Percentiles rank a stretch among this genome's conserved stretches.
These are phyloP conservation scores for Mycogone perniciosa DNA, from an alignment of 2,329 filamentous ascomycete genomes.

Conservation along the genomic window DNA sequence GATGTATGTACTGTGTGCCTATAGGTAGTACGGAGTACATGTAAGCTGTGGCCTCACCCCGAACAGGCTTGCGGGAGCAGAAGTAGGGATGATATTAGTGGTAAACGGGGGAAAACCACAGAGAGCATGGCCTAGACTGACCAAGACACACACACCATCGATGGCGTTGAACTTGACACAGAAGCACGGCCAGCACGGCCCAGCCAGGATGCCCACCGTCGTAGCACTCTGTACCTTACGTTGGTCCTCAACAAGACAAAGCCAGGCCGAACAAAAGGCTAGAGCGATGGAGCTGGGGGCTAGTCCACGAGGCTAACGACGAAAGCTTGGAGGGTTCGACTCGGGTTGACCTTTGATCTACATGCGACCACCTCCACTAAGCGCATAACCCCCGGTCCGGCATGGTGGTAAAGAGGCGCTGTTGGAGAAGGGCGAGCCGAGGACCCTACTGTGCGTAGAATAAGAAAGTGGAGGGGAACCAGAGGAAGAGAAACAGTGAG, in stretches of 20 bases:
- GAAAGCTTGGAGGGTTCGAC: constrained; percentile 11
- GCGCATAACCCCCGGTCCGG: constrained; percentile 19
- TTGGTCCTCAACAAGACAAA: constrained; percentile 3
- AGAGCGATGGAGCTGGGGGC: constrained; percentile 13
- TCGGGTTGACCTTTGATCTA: constrained; percentile 19
- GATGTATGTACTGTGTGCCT: background rate
- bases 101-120: background rate
- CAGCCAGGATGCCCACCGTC: background rate
- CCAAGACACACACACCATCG: background rate
- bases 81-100: background rate
- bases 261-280: background rate
- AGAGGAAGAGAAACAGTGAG: background rate
- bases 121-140: background rate
- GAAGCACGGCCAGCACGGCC: constrained; percentile 2
- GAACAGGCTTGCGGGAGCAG: background rate
- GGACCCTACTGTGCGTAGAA: constrained; percentile 1
- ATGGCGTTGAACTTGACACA: constrained; percentile 5
- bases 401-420: constrained; percentile 18
- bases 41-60: background rate
- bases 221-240: constrained; percentile 14
- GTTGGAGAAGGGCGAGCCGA: constrained; percentile 8
- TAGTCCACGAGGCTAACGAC: constrained; percentile 17
- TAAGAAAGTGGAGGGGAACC: background rate
- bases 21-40: background rate
- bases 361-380: constrained; percentile 15